Conservation (phyloP, 202 grass and related monocot species). For the Alloteropsis angusta region DNA sequence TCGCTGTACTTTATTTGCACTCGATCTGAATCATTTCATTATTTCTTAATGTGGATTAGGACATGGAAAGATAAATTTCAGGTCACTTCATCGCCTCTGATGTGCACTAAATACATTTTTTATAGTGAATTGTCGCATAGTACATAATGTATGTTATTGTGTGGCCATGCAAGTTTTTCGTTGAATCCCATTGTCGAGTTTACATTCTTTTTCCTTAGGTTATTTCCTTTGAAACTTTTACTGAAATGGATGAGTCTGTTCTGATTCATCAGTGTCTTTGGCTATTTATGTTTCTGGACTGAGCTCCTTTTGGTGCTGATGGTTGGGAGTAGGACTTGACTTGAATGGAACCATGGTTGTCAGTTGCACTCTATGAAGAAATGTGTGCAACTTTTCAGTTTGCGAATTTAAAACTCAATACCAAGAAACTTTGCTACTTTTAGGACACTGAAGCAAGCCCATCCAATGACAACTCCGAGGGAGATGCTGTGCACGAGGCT, state of each 20-base stretch:
- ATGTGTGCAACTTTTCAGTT: not conserved
- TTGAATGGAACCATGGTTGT: not conserved
- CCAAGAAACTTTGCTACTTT: constrained; percentile 9
- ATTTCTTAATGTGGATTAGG: not conserved
- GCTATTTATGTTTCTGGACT: not conserved
- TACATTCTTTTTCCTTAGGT: not conserved
- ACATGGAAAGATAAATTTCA: not conserved
- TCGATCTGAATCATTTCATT: not conserved
- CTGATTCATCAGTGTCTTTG: not conserved
- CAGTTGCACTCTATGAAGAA: not conserved
- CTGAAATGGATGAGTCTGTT: not conserved
- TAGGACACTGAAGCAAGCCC: constrained; percentile 46
- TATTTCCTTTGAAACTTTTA: not conserved
- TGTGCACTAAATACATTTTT: not conserved
- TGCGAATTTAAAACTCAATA: constrained; percentile 8
- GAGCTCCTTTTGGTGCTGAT: not conserved
- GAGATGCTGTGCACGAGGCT: constrained; percentile 23
- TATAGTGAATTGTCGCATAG: not conserved
- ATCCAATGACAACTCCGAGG: constrained; percentile 14
- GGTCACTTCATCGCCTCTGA: not conserved
- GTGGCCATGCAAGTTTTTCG: not conserved
- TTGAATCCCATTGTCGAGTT: not conserved
- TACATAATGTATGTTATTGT: not conserved
- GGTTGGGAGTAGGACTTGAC: not conserved
- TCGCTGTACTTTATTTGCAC: not conserved